Evolutionary conservation across 2,329 filamentous ascomycete genomes (phyloP).

Genomic region (Hypomyces perniciosus): DNA sequence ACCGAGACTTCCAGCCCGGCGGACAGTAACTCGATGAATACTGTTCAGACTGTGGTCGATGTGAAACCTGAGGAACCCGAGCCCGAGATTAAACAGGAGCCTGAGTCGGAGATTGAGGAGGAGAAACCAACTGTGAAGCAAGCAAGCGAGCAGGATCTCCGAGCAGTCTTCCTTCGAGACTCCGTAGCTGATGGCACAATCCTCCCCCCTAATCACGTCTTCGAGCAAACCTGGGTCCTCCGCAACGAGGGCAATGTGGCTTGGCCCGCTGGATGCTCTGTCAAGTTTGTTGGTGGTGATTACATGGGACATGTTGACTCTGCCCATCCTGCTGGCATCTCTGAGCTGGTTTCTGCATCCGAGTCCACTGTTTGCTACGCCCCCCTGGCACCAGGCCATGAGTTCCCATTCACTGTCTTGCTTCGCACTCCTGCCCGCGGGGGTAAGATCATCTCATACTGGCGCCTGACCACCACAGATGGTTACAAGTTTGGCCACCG

Average conservation of each 20-base stretch:
- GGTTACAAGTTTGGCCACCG: slow-evolving; percentile 85
- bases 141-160: slow-evolving; percentile 30
- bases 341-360: slow-evolving; percentile 69
- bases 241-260: slow-evolving; percentile 71
- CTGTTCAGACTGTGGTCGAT: slow-evolving; percentile 67
- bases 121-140: slow-evolving; percentile 17
- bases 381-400: slow-evolving; percentile 65
- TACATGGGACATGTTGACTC: slow-evolving; percentile 92
- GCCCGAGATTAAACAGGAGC: slow-evolving; percentile 21
- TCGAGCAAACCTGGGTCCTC: slow-evolving; percentile 88
- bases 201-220: slow-evolving; percentile 63
- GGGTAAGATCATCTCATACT: slow-evolving; percentile 88
- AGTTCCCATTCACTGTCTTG: slow-evolving; percentile 73
- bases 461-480: slow-evolving; percentile 79
- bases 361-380: slow-evolving; percentile 73
- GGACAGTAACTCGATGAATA: slow-evolving; percentile 42
- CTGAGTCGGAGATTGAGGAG: slow-evolving; percentile 15
- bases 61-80: slow-evolving; percentile 54
- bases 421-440: slow-evolving; percentile 73
- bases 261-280: slow-evolving; percentile 86
- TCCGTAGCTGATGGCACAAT: slow-evolving; percentile 71
- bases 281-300: slow-evolving; percentile 89
- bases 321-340: slow-evolving; percentile 68
- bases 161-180: slow-evolving; percentile 68
- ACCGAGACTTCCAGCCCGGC: slow-evolving; percentile 38